Evolutionary conservation across 306 rosid genomes (phyloP).

Genomic region (Crataegus laevigata): DNA sequence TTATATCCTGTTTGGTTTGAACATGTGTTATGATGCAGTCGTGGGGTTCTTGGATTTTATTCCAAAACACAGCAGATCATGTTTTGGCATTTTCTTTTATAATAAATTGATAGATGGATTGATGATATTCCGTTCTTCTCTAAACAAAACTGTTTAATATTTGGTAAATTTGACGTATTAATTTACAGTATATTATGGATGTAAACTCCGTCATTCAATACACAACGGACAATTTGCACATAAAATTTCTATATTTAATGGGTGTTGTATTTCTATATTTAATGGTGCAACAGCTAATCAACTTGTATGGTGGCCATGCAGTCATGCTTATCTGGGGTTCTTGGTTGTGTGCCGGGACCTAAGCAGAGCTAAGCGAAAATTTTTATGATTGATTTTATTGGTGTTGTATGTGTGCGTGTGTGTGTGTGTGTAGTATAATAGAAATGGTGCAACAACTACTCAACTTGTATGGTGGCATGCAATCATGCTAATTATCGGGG

Average conservation of each 20-base stretch:
- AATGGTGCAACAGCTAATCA: neutral
- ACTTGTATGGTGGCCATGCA: neutral
- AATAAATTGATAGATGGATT: neutral
- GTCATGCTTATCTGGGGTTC: neutral
- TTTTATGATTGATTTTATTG: neutral
- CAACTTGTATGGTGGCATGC: neutral
- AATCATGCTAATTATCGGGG: neutral
- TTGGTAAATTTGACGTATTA: neutral
- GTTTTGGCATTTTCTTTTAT: neutral
- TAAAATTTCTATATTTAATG: neutral
- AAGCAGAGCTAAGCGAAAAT: no score
- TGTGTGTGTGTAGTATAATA: no score
- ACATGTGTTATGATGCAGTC: neutral
- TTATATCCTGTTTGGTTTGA: neutral
- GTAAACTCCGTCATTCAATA: neutral
- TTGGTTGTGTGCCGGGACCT: neutral
- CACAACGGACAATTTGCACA: neutral
- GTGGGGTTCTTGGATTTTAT: neutral
- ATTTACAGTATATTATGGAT: no score
- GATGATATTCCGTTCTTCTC: neutral
- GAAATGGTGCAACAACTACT: neutral
- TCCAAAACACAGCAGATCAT: neutral
- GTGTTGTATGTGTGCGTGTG: neutral
- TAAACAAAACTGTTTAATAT: neutral
- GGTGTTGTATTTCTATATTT: neutral